Conservation (phyloP, 768 basidiomycete genomes). For the Macrolepiota albuminosa region DNA sequence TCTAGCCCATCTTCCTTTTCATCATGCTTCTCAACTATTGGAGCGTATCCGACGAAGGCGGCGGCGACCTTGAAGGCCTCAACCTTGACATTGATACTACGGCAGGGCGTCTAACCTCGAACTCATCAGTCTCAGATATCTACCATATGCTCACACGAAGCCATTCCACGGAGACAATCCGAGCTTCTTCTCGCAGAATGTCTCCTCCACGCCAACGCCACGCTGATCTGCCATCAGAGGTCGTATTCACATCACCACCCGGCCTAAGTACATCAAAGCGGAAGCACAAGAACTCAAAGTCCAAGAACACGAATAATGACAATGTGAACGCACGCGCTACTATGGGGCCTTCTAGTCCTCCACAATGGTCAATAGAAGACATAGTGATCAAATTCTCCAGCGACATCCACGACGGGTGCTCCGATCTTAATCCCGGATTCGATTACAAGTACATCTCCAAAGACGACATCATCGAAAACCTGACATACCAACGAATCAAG, state of each 20-base stretch:
- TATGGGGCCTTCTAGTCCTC: background rate
- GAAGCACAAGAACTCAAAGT: background rate
- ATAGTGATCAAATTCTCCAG: background rate
- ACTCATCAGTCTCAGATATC: background rate
- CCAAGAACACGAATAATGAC: background rate
- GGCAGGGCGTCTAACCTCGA: background rate
- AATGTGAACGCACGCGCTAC: background rate
- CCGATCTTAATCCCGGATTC: background rate
- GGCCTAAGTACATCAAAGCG: background rate
- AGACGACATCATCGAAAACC: background rate
- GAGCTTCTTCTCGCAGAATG: background rate
- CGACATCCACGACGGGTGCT: background rate
- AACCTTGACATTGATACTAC: background rate
- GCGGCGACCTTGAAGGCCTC: background rate
- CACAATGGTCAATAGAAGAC: background rate
- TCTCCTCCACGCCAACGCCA: background rate
- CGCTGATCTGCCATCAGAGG: background rate
- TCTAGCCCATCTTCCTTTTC: background rate
- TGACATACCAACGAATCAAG: background rate
- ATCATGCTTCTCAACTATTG: background rate
- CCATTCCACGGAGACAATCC: background rate
- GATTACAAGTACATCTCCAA: slow-evolving; percentile 3
- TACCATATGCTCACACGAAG: background rate
- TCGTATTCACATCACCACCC: background rate
- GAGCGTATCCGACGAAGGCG: background rate